Base-by-base conservation (phyloP, 1,284 basidiomycete species). In the Ustilago tritici region DNA sequence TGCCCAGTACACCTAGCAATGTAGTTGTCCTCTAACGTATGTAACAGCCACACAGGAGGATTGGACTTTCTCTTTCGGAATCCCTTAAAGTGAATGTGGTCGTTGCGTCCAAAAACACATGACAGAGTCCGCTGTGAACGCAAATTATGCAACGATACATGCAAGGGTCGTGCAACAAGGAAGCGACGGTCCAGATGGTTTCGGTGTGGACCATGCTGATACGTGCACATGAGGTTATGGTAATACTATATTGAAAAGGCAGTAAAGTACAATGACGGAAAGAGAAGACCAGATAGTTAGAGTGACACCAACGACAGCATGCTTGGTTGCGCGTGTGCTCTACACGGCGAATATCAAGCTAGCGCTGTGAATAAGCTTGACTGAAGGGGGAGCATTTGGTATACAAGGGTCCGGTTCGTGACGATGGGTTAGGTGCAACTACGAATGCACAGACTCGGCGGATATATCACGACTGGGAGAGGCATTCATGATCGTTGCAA, bases 251-350 rank as follows among this genome's bases (percentile, higher is more conserved):
- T 68, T 62, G 53, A 57, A 57, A 50, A 57, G 58, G 35, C 60
- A 61, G 34, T 73, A 73, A 58, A 73, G 70, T 73, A 73, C 70
- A 73, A 57, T 73, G 65, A 23, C 53, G 41, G 31, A 14, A 43
- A 17, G 32, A 43, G 28, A 43, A 15, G 23, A 53, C 35, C 8
- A 32, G 34, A 35, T 2, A 28, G 47, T 31, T 12, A n/a, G 36
- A 31, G 41, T 28, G 46, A n/a, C 28, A n/a, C 31, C 35, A 15
- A n/a, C 31, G 36, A 40, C 3, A 49, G 35, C 28, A 17, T 23
- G 12, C 23, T 40, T 19, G n/a, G 43, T 11, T 19, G 43, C 43
- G 7, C 17, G 43, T 46, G n/a, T 19, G n/a, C 19, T 17, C 2
- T 15, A 8, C 43, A 46, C n/a, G 1, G 43, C 43, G 14, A 41